phyloP scores from a whole-genome alignment of 2,329 filamentous ascomycete species.

The Aspergillus hortae region DNA sequence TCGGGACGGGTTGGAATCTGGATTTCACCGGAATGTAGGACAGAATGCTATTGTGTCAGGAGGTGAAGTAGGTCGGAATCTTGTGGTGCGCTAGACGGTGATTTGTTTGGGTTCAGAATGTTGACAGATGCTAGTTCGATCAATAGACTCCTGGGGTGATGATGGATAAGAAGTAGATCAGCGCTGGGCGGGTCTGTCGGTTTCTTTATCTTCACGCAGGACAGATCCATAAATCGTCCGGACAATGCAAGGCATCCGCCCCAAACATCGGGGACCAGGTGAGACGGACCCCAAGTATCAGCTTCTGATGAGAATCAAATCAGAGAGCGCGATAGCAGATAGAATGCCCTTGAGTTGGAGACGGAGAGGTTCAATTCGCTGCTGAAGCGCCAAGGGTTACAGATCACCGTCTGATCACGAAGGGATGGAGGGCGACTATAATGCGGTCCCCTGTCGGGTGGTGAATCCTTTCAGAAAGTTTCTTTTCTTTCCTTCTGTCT shows the following conservation, averaged over 20 bases:
- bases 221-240: neutral
- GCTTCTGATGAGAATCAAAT: neutral
- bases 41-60: slow-evolving; percentile 10
- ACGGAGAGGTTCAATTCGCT: slow-evolving; percentile 14
- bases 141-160: too few relatives aligned
- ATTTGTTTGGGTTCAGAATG: neutral
- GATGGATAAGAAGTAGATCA: too few relatives aligned
- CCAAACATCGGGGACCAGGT: neutral
- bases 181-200: too few relatives aligned
- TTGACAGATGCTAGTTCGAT: too few relatives aligned
- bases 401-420: slow-evolving; percentile 17
- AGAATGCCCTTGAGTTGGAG: neutral
- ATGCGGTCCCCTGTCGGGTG: slow-evolving; percentile 1
- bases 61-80: neutral
- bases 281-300: slow-evolving; percentile 3
- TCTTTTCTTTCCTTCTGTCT: neutral
- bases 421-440: neutral
- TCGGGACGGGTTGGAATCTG: slow-evolving; percentile 5
- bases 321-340: neutral
- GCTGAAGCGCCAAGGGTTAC: slow-evolving; percentile 22
- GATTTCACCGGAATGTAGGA: slow-evolving; percentile 15
- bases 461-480: neutral
- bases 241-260: neutral
- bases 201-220: neutral
- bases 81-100: neutral